Evolutionary conservation across 116 monocot species (phyloP).

Genomic region (Cymodocea nodosa): DNA sequence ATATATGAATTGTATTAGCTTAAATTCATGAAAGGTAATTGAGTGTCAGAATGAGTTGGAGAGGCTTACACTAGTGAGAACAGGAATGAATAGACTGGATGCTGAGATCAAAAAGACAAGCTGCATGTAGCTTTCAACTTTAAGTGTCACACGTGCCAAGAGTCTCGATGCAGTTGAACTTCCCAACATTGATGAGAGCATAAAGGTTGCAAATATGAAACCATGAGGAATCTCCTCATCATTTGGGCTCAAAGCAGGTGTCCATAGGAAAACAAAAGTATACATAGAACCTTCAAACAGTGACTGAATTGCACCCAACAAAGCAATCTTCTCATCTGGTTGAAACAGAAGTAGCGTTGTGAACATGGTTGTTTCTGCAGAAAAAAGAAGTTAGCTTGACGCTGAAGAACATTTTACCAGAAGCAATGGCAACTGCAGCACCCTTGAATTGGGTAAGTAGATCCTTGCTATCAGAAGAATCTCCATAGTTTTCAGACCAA

Average conservation of each 20-base stretch:
- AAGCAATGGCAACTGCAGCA: conserved; percentile 88
- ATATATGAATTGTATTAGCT: not conserved
- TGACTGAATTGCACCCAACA: conserved; percentile 97
- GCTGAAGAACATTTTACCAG: conserved; percentile 31
- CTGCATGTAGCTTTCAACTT: conserved; percentile 98
- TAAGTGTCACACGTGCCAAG: conserved; percentile 51
- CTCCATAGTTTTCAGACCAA: conserved; percentile 96
- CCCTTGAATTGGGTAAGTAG: conserved; percentile 74
- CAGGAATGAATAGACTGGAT: conserved; percentile 72
- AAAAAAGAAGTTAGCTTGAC: not conserved
- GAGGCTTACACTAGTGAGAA: conserved; percentile 51
- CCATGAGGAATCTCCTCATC: conserved; percentile 95
- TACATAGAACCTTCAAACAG: conserved; percentile 98
- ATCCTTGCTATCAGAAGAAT: conserved; percentile 83
- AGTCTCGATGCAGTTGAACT: conserved; percentile 89
- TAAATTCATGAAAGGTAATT: not conserved
- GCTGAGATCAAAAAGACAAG: conserved; percentile 71
- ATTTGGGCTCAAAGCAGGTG: conserved; percentile 95
- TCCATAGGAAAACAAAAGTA: conserved; percentile 96
- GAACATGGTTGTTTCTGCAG: not conserved
- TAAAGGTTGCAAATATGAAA: conserved; percentile 98
- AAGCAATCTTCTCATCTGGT: conserved; percentile 94
- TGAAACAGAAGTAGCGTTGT: not conserved
- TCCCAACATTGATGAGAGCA: conserved; percentile 98
- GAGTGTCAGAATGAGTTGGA: not conserved